Evolutionary conservation across 176 grass and related monocot species (phyloP).

Genomic region (Stipa capillata): DNA sequence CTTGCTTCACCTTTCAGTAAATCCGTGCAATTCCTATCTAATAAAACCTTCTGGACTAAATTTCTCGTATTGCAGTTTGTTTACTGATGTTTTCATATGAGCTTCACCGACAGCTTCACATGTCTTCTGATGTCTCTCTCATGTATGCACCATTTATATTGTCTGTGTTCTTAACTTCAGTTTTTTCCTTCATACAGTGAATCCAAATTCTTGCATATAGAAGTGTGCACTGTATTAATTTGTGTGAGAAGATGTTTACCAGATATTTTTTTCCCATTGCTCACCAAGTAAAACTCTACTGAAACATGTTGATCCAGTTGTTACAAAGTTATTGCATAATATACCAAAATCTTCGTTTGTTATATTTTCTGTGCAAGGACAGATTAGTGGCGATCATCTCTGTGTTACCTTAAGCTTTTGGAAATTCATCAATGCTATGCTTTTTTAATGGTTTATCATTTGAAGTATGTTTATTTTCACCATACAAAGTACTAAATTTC

Average conservation of each 20-base stretch:
- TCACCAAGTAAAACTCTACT: neutral
- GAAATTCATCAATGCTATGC: neutral
- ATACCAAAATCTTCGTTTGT: neutral
- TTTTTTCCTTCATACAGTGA: neutral
- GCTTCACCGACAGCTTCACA: conserved; percentile 63
- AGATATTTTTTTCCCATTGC: neutral
- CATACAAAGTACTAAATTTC: neutral
- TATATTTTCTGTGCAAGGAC: neutral
- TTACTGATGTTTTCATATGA: conserved; percentile 78
- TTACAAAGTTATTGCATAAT: neutral
- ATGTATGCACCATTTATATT: conserved; percentile 41
- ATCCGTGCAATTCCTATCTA: neutral
- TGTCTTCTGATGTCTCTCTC: conserved; percentile 50
- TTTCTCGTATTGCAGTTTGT: conserved; percentile 49
- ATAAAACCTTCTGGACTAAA: neutral
- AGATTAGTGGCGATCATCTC: conserved; percentile 6
- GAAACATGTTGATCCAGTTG: neutral
- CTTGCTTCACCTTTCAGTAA: neutral
- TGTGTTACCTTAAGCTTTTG: neutral
- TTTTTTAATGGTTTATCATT: neutral
- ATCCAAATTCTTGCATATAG: too few relatives aligned
- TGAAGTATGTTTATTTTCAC: neutral
- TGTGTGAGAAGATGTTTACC: neutral
- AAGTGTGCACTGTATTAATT: too few relatives aligned
- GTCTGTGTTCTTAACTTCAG: neutral